These are phyloP conservation scores for Paraconiothyrium brasiliense DNA, from an alignment of 2,329 filamentous ascomycete genomes.

Conservation along the genomic window DNA sequence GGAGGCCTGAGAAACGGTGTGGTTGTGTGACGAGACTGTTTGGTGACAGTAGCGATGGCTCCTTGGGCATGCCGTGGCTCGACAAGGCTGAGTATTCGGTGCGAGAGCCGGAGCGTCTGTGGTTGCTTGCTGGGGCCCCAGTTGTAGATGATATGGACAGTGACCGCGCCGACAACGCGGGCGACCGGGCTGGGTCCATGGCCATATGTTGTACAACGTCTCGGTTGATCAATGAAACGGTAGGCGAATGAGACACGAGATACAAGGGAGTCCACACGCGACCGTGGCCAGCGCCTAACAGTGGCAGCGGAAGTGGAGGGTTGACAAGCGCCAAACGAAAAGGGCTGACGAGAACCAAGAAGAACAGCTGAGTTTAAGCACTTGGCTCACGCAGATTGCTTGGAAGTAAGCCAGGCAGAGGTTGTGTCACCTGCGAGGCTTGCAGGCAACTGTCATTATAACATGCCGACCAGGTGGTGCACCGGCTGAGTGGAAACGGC, in stretches of 20 bases:
- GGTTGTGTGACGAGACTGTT: slow-evolving; percentile 30
- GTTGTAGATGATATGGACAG: slow-evolving; percentile 32
- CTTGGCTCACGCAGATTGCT: slow-evolving; percentile 22
- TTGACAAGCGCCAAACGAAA: slow-evolving; percentile 16
- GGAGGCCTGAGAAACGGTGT: slow-evolving; percentile 40
- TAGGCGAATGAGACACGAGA: slow-evolving; percentile 18
- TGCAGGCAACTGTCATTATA: slow-evolving; percentile 46
- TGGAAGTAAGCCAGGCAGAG: slow-evolving; percentile 28
- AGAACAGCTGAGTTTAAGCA: slow-evolving; percentile 32
- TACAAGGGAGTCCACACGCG: slow-evolving; percentile 13
- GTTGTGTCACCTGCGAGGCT: slow-evolving; percentile 40
- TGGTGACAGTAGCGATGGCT: slow-evolving; percentile 37
- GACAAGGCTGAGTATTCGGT: slow-evolving; percentile 38
- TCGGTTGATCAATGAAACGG: slow-evolving; percentile 13
- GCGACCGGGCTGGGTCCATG: slow-evolving; percentile 24
- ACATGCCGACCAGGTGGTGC: slow-evolving; percentile 22
- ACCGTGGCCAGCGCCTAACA: slow-evolving; percentile 12
- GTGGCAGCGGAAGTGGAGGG: slow-evolving; percentile 10
- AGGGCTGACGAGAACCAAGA: slow-evolving; percentile 8
- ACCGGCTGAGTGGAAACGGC: slow-evolving; percentile 18
- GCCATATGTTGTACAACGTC: slow-evolving; percentile 1
- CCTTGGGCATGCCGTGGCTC: slow-evolving; percentile 46
- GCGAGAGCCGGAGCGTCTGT: slow-evolving; percentile 14
- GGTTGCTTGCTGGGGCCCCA: slow-evolving; percentile 18
- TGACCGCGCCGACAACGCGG: slow-evolving; percentile 35